These are phyloP conservation scores for Hanseniaspora nectarophila DNA, from an alignment of 805 yeast genomes.

Conservation along the genomic window DNA sequence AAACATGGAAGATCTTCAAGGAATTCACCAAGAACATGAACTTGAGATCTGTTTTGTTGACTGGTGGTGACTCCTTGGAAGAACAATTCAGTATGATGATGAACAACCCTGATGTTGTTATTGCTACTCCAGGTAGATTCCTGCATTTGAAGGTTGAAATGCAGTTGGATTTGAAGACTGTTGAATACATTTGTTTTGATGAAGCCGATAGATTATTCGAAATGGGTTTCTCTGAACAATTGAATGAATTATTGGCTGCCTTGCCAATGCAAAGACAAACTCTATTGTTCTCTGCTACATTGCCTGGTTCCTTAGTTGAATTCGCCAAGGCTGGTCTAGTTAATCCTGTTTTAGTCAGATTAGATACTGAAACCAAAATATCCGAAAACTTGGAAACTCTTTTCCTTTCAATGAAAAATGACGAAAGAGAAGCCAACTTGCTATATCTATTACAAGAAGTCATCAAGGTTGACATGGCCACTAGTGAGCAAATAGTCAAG, in stretches of 20 bases:
- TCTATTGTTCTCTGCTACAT: slow-evolving; percentile 82
- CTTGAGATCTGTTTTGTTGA: too few relatives aligned
- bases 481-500: slow-evolving; percentile 44
- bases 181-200: slow-evolving; percentile 88
- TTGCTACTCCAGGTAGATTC: slow-evolving; percentile 93
- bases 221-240: slow-evolving; percentile 89
- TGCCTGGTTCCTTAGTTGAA: slow-evolving; percentile 83
- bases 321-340: slow-evolving; percentile 94
- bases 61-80: too few relatives aligned
- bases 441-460: slow-evolving; percentile 67
- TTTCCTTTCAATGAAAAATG: slow-evolving; percentile 64
- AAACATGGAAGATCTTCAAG: too few relatives aligned
- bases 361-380: slow-evolving; percentile 85
- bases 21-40: too few relatives aligned
- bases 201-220: slow-evolving; percentile 96
- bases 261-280: slow-evolving; percentile 79
- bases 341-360: slow-evolving; percentile 82
- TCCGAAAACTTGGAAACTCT: slow-evolving; percentile 87
- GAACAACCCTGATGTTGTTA: slow-evolving; percentile 84
- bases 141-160: slow-evolving; percentile 91
- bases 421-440: slow-evolving; percentile 83
- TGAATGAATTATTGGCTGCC: slow-evolving; percentile 75
- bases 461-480: slow-evolving; percentile 71
- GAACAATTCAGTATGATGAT: slow-evolving; percentile 90
- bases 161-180: slow-evolving; percentile 68